Conservation (phyloP, 345 rosid genomes). For the Hibiscus mutabilis region DNA sequence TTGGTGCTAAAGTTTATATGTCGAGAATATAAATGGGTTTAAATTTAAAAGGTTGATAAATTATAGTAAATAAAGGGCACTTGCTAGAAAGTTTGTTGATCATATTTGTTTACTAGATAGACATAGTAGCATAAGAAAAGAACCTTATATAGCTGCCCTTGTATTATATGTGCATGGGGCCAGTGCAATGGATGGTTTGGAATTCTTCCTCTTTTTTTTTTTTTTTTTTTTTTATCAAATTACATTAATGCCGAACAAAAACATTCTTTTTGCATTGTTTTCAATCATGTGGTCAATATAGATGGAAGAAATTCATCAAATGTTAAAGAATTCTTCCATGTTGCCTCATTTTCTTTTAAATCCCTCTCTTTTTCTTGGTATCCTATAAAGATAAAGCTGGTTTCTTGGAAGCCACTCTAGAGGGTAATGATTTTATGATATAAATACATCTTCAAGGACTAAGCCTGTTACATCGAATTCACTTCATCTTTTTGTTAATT, state of each 20-base stretch:
- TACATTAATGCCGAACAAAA: background rate
- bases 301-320: background rate
- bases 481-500: slow-evolving; percentile 18
- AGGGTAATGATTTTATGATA: slow-evolving; percentile 28
- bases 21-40: background rate
- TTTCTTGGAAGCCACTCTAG: slow-evolving; percentile 70
- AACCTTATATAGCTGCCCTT: background rate
- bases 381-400: slow-evolving; percentile 26
- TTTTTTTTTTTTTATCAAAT: background rate
- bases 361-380: background rate
- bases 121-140: background rate
- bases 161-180: slow-evolving; percentile 2
- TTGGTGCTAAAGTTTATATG: no score
- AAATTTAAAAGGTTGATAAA: no score
- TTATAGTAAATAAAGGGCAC: no score
- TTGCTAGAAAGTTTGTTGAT: slow-evolving; percentile 3
- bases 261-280: slow-evolving; percentile 4
- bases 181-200: background rate
- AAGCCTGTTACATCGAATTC: slow-evolving; percentile 25
- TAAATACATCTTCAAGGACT: slow-evolving; percentile 18
- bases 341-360: background rate
- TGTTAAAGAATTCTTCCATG: background rate
- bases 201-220: background rate
- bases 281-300: background rate
- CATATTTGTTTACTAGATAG: background rate